Percentiles rank a stretch among this genome's conserved stretches.
phyloP scores from a whole-genome alignment of 495 filamentous ascomycete genomes.

The Talaromyces proteolyticus region DNA sequence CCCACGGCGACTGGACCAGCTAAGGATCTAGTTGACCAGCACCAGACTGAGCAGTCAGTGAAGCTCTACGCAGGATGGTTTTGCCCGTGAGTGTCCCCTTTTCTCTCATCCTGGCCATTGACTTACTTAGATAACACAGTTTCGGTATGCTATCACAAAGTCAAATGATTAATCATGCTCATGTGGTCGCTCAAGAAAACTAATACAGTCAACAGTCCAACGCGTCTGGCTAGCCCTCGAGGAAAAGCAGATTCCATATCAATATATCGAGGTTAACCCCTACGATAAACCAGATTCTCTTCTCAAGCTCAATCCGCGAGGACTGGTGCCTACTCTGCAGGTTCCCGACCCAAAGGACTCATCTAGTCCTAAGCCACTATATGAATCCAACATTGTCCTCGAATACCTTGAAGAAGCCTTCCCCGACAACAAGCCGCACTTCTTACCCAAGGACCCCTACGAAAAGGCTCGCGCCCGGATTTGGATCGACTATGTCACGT shows the following conservation, averaged over 20 bases:
- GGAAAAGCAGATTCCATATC: slow-evolving; percentile 65
- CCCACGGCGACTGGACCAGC: slow-evolving; percentile 49
- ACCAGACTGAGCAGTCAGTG: slow-evolving; percentile 42
- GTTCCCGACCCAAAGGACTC: slow-evolving; percentile 12
- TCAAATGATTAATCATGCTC: too few species aligned
- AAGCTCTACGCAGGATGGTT: slow-evolving; percentile 64
- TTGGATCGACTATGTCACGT: slow-evolving; percentile 64
- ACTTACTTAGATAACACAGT: slow-evolving; percentile 13
- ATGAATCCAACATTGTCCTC: slow-evolving; percentile 60
- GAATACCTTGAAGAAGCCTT: slow-evolving; percentile 69
- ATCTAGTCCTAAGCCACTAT: slow-evolving; percentile 49
- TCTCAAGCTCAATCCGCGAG: slow-evolving; percentile 60
- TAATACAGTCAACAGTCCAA: slow-evolving; percentile 47
- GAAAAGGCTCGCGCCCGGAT: slow-evolving; percentile 53
- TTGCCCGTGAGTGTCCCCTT: slow-evolving; percentile 35
- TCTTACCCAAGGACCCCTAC: slow-evolving; percentile 53
- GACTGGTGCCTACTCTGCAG: slow-evolving; percentile 61
- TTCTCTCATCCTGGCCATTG: background rate
- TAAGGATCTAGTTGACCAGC: slow-evolving; percentile 39
- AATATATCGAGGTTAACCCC: slow-evolving; percentile 69
- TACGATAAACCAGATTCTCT: slow-evolving; percentile 61
- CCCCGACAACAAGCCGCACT: slow-evolving; percentile 28
- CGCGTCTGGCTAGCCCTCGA: slow-evolving; percentile 60
- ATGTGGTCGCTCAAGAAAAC: too few species aligned
- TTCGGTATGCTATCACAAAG: slow-evolving; percentile 22